Base-by-base conservation (phyloP, 768 basidiomycete genomes). In the Pleurotus tuoliensis region DNA sequence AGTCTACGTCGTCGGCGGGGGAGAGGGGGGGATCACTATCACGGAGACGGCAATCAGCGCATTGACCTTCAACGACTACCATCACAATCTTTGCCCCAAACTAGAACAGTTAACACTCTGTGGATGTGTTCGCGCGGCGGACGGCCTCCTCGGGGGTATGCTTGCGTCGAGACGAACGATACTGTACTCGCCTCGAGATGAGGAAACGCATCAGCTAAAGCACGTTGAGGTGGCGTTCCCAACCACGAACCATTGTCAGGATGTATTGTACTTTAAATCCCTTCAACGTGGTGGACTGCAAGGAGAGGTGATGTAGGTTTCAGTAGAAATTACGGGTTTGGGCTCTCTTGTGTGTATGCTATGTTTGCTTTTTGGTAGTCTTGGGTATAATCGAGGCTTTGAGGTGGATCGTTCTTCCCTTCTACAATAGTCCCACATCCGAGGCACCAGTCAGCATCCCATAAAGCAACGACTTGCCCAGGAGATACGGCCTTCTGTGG, bases 391-490 rank as follows among this genome's bases (percentile, higher is more conserved):
- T 44, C 41, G 15, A 44, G n/a, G 4, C 12, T 5, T 44, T 16
- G n/a, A 15, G n/a, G n/a, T 40, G 34, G 13, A 6, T 20, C 12
- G 38, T 59, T 43, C 64, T 62, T 22, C 59, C 45, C 56, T 25
- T 52, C 60, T 2, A 65, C 59, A 48, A 97, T 94, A 5, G 79
- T 70, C 30, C 92, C 94, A 64, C 88, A 89, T 2, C 94, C 94
- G 27, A 96, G 74, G 69, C 92, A 94, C 85, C 87, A 88, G 45
- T 84, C 78, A 2, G 76, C 83, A 56, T 84, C 78, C 69, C 86
- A 97, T 2, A 96, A 61, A 0, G 82, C 85, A 5, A 86, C 87
- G 25, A 90, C 81, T 69, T 98, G 95, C 1, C 95, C 95, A 0
- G 85, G 81, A 0, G 91, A 78, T 13, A 94, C 83, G 5, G 84